Base-by-base conservation (phyloP, 1,284 basidiomycete genomes). In the Fomitopsis palustris region DNA sequence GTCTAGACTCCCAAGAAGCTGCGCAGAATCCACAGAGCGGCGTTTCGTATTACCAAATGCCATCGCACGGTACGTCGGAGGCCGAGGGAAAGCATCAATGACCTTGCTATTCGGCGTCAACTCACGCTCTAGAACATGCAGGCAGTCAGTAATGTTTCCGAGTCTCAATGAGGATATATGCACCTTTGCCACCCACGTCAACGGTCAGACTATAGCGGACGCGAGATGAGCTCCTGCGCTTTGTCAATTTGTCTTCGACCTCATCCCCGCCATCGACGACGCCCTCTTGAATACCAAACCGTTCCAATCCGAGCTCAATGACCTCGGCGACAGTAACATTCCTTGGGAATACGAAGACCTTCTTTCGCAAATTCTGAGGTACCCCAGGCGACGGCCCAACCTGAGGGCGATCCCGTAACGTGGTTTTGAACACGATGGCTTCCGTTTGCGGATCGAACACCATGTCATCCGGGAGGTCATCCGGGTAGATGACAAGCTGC, bases 191-290 rank as follows among this genome's bases (percentile, higher is more conserved):
- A 60, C 81, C 81, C 19, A 78, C 67, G 64, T 81, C 77, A 21
- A 87, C 81, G 16, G 82, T 80, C 53, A 98, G 76, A 17, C 84
- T 84, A 72, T 98, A 98, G 53, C 93, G 82, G 43, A 96, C 90
- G 52, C 92, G 82, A 2, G 84, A 75, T 19, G 83, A 80, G 72
- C 93, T 96, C 61, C 89, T 81, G 57, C 94, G 80, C 73, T 94
- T 93, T 14, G 86, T 82, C 43, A 87, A 76, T 71, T 96, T 95
- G 69, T 96, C 95, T 73, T 98, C 96, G 1, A 98, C 86, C 68
- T 98, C 96, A 72, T 99, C 96, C 1, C 96, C 96, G 1, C 96
- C 96, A 71, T 98, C 95, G 0, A 98, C 96, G 1, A 99, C 94
- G 19, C 95, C 96, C 43, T 98, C 96, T 35, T 85, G 76, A 54